Evolutionary conservation across 768 basidiomycete species (phyloP).

Genomic region (Leucosporidium yakuticum): DNA sequence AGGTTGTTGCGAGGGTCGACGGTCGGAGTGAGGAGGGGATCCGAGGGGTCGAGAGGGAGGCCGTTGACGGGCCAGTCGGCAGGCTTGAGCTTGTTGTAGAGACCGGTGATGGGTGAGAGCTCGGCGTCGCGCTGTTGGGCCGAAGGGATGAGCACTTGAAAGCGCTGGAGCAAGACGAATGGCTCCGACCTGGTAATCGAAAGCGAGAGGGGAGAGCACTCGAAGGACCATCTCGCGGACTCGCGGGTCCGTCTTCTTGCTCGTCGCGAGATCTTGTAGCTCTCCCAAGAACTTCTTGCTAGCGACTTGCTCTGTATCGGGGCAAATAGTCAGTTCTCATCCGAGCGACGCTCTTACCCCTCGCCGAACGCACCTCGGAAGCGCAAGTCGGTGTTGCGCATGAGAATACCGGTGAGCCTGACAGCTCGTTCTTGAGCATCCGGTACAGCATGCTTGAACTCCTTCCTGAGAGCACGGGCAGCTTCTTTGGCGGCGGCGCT

Average conservation of each 20-base stretch:
- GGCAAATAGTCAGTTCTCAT: neutral
- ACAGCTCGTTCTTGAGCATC: conserved; percentile 21
- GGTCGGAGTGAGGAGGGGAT: conserved; percentile 31
- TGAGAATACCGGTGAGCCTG: conserved; percentile 2
- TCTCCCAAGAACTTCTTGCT: conserved; percentile 34
- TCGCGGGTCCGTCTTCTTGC: conserved; percentile 17
- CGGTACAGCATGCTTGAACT: conserved; percentile 32
- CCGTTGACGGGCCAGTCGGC: conserved; percentile 25
- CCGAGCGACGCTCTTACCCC: neutral
- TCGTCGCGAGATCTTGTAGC: conserved; percentile 11
- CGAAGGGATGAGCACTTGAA: neutral
- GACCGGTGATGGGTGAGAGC: conserved; percentile 17
- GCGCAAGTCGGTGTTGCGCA: conserved; percentile 22
- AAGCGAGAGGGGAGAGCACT: conserved; percentile 26
- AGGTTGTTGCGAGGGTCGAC: conserved; percentile 1
- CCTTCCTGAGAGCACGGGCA: conserved; percentile 30
- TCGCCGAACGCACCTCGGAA: conserved; percentile 27
- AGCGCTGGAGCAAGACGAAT: neutral
- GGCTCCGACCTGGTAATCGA: conserved; percentile 27
- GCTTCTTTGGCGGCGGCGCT: conserved; percentile 18
- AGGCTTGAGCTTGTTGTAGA: conserved; percentile 28
- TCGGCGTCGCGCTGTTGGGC: conserved; percentile 20
- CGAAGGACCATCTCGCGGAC: conserved; percentile 31
- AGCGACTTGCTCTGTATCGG: conserved; percentile 24
- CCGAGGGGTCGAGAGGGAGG: conserved; percentile 28